Evolutionary conservation across 176 grass and related monocot species (phyloP).

Genomic region (maize (Zea mays)): Zm-B73-REFERENCE-NAM-5.0 NC_050096.1:284921001-284921500

Average conservation of each 20-base stretch:
- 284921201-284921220: neutral
- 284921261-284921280: neutral
- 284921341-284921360: too few relatives aligned
- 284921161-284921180: neutral
- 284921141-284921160: neutral
- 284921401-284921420: too few relatives aligned
- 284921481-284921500: too few relatives aligned
- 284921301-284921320: neutral
- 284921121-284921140: neutral
- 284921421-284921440: too few relatives aligned
- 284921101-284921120: neutral
- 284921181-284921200: neutral
- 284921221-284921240: neutral
- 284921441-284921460: too few relatives aligned
- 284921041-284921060: neutral
- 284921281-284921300: neutral
- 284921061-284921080: neutral
- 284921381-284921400: too few relatives aligned
- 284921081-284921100: neutral
- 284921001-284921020: neutral
- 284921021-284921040: neutral
- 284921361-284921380: too few relatives aligned
- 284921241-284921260: conserved; percentile 22
- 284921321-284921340: neutral
- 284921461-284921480: too few relatives aligned